Evolutionary conservation across 805 yeast species (phyloP), one percentile per base, ranked within the genome.

Genomic region (Ogataea ramenticola): DNA sequence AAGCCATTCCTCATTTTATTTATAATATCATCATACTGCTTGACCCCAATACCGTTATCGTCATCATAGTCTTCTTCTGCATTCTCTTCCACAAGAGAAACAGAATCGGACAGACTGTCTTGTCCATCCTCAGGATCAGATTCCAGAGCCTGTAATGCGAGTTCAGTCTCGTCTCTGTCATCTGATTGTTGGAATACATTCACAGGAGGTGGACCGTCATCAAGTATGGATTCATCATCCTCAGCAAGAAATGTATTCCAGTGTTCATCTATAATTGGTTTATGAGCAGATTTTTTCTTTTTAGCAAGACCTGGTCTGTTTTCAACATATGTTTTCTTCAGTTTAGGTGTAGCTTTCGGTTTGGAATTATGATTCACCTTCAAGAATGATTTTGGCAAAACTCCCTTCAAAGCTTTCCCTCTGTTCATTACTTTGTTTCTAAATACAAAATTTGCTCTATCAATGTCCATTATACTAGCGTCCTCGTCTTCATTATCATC

Each of bases 321-420:
- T 1, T 6, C 17, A 16, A 12, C 7, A 22, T 15, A n/a, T 16
- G 19, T 19, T 20, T 30, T 8, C 3, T 4, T 5, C 19, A 4
- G 11, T 14, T 22, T 20, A 20, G 24, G 40, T 29, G n/a, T 16
- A n/a, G 19, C 1, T 30, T 37, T 20, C n/a, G 31, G 15, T 11
- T 36, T 36, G 5, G 39, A 3, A 30, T 10, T 10, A 7, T 29
- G n/a, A 17, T 42, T 32, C 2, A 57, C 40, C 17, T 48, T 49
- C 24, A 49, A 49, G 35, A 48, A 60, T 3, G 65, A 60, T 17
- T 46, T 44, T 1, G 65, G 64, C 6, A 59, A 41, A 4, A 60
- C 60, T 3, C 62, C 62, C 20, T 44, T 46, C 21, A 60, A 36
- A 1, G 58, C 55, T 2, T 43, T 56, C 4, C 43, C 45, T 39